Percentiles rank a stretch among this genome's conserved stretches.
phyloP scores from a whole-genome alignment of 116 monocot genomes.

The Dioscorea cayenensis region DNA sequence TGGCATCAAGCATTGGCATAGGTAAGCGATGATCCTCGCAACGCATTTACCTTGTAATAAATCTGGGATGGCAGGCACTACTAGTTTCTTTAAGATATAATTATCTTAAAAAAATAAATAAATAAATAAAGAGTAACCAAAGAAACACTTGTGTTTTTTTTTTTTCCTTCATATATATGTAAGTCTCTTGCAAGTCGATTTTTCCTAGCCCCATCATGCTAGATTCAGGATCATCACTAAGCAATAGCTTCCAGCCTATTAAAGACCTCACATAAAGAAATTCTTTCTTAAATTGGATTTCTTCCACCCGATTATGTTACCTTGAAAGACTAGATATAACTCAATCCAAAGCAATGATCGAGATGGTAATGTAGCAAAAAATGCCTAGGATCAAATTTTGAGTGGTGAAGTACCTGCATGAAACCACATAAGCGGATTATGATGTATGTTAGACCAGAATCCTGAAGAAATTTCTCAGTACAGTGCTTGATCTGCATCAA shows the following conservation, averaged over 20 bases:
- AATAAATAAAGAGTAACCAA: not conserved
- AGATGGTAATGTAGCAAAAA: not conserved
- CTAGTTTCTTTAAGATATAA: not conserved
- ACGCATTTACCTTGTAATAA: not conserved
- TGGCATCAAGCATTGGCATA: too few relatives aligned
- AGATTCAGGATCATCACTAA: not conserved
- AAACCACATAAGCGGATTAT: slow-evolving; percentile 94
- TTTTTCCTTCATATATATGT: too few relatives aligned
- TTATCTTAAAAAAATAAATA: not conserved
- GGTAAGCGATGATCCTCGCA: too few relatives aligned
- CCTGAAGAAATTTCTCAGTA: slow-evolving; percentile 88
- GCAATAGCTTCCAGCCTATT: not conserved
- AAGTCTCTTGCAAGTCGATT: too few relatives aligned
- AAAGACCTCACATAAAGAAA: not conserved
- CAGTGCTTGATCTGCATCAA: slow-evolving; percentile 96
- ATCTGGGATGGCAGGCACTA: not conserved
- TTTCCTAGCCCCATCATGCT: not conserved
- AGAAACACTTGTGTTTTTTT: too few relatives aligned
- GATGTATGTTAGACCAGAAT: slow-evolving; percentile 73
- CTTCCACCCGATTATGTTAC: not conserved
- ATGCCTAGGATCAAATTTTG: not conserved
- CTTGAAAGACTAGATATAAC: not conserved
- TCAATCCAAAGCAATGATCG: not conserved
- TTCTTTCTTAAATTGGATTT: not conserved
- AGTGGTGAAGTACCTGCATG: slow-evolving; percentile 76